A percentile compares a stretch with the other conserved stretches of the same genome.
Evolutionary conservation across 805 yeast genomes (phyloP).

Genomic region (Candida corydali): DNA sequence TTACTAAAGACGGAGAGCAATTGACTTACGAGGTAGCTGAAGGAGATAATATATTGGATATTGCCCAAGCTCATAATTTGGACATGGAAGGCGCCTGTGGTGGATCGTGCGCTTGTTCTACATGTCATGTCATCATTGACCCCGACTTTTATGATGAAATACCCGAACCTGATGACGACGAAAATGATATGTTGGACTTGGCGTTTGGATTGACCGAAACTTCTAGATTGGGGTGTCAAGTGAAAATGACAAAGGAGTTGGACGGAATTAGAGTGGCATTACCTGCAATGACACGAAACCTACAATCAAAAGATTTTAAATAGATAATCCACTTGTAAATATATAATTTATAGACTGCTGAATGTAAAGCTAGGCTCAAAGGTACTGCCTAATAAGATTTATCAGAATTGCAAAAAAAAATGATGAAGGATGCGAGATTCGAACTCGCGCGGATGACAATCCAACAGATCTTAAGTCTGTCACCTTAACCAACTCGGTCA

Average conservation of each 20-base stretch:
- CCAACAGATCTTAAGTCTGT: slow-evolving; percentile 7
- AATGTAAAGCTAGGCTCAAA: background rate
- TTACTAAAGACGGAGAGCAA: slow-evolving; percentile 87
- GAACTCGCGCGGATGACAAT: slow-evolving; percentile 44
- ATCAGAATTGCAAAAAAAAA: too few relatives aligned
- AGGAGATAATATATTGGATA: slow-evolving; percentile 88
- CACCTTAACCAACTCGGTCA: slow-evolving; percentile 3
- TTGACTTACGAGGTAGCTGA: slow-evolving; percentile 79
- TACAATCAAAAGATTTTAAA: slow-evolving; percentile 76
- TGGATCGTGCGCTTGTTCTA: slow-evolving; percentile 98
- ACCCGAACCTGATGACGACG: slow-evolving; percentile 96
- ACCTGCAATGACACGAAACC: slow-evolving; percentile 95
- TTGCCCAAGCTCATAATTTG: slow-evolving; percentile 88
- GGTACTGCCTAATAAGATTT: too few relatives aligned
- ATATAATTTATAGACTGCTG: slow-evolving; percentile 1
- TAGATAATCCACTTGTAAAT: slow-evolving; percentile 3
- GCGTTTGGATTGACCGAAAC: slow-evolving; percentile 98
- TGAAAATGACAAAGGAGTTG: slow-evolving; percentile 79
- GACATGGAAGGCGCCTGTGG: slow-evolving; percentile 99
- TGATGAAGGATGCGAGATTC: slow-evolving; percentile 50
- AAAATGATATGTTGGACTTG: slow-evolving; percentile 95
- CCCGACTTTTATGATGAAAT: slow-evolving; percentile 88
- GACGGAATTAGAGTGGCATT: slow-evolving; percentile 94
- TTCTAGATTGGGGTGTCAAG: slow-evolving; percentile 92
- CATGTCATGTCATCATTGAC: slow-evolving; percentile 95